Percentiles rank a stretch among this genome's conserved stretches.
phyloP scores from a whole-genome alignment of 2,329 filamentous ascomycete species.

The Pseudocercospora pini-densiflorae region DNA sequence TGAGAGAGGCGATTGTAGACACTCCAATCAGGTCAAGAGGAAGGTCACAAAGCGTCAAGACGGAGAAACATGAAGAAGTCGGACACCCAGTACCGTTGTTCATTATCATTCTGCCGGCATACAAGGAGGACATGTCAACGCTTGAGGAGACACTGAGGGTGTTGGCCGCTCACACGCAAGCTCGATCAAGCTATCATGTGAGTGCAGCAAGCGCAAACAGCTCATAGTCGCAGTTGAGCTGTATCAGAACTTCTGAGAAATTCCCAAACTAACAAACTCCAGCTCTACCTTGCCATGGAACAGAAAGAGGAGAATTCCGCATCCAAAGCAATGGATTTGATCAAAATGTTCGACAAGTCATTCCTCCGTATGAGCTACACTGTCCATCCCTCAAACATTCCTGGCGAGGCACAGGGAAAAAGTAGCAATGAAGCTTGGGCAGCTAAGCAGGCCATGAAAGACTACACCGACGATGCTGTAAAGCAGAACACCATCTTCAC shows the following conservation, averaged over 20 bases:
- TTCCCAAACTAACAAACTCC: constrained; percentile 19
- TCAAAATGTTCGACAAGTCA: constrained; percentile 66
- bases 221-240: background rate
- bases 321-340: constrained; percentile 64
- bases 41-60: constrained; percentile 25
- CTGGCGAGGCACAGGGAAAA: constrained; percentile 72
- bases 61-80: constrained; percentile 22
- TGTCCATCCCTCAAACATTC: constrained; percentile 67
- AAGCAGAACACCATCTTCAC: constrained; percentile 70
- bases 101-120: constrained; percentile 74
- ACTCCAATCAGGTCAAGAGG: constrained; percentile 27
- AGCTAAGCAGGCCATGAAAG: constrained; percentile 67
- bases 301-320: constrained; percentile 66
- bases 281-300: constrained; percentile 77
- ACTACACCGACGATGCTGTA: constrained; percentile 56
- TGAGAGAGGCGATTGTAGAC: constrained; percentile 30
- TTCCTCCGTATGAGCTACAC: constrained; percentile 72
- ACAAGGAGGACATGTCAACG: constrained; percentile 73
- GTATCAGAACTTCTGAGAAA: background rate
- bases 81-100: constrained; percentile 49
- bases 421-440: constrained; percentile 77
- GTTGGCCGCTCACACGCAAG: constrained; percentile 68
- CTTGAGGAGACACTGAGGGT: constrained; percentile 71
- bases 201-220: constrained; percentile 43
- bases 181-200: constrained; percentile 70